Evolutionary conservation across 225 moss, liverwort and hornwort species (phyloP).

Genomic region (Asterella californica): DNA sequence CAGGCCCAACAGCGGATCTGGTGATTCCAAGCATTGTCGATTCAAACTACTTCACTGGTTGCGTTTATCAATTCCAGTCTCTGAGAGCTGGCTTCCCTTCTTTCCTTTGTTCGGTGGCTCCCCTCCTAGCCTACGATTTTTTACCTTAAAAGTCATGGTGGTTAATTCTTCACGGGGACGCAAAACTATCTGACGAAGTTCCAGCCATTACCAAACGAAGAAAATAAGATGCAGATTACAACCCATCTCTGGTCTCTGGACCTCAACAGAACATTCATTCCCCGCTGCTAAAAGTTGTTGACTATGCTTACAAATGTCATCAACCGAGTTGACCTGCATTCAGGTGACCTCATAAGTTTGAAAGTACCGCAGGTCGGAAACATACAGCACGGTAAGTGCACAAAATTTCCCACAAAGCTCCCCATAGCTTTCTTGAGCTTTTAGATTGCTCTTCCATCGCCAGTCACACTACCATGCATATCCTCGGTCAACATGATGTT

Average conservation of each 20-base stretch:
- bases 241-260: neutral
- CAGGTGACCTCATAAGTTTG: neutral
- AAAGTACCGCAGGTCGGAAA: neutral
- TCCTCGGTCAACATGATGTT: neutral
- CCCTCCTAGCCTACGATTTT: too few relatives aligned
- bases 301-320: neutral
- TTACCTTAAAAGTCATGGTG: too few relatives aligned
- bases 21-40: neutral
- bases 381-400: neutral
- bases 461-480: neutral
- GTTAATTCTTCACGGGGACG: neutral
- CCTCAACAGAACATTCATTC: neutral
- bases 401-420: neutral
- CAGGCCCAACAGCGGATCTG: neutral
- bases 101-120: too few relatives aligned
- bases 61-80: neutral
- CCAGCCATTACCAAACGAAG: neutral
- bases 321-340: neutral
- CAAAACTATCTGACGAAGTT: neutral
- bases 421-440: neutral
- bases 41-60: neutral
- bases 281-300: too few relatives aligned
- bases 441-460: neutral
- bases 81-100: neutral
- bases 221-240: neutral